Evolutionary conservation across 2,329 filamentous ascomycete species (phyloP).

Genomic region (Trichophyton simii): DNA sequence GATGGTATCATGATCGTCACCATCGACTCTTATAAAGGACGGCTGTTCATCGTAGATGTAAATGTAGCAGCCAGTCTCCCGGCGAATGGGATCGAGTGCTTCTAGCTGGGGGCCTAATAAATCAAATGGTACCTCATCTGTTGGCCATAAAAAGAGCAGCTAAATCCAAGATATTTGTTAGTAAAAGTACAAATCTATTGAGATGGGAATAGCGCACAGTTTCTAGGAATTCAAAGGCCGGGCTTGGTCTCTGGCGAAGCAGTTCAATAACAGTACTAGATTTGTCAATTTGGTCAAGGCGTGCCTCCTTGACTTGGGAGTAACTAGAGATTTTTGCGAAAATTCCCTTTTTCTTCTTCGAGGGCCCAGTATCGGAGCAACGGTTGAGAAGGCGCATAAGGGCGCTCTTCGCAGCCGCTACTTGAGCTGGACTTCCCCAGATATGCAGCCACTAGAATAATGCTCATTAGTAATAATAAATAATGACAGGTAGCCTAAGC

Average conservation of each 20-base stretch:
- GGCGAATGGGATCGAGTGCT: slow-evolving; percentile 34
- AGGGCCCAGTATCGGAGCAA: background rate
- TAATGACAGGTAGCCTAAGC: background rate
- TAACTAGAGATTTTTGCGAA: slow-evolving; percentile 19
- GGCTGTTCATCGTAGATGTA: slow-evolving; percentile 23
- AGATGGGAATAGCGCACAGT: slow-evolving; percentile 13
- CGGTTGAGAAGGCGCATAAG: slow-evolving; percentile 14
- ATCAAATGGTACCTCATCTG: slow-evolving; percentile 29
- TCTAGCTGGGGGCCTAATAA: slow-evolving; percentile 33
- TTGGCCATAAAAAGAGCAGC: slow-evolving; percentile 36
- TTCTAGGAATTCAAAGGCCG: slow-evolving; percentile 16
- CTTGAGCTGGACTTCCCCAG: slow-evolving; percentile 20
- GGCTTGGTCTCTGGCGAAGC: slow-evolving; percentile 19
- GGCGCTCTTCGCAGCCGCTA: slow-evolving; percentile 15
- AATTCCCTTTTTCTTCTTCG: slow-evolving; percentile 16
- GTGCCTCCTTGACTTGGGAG: slow-evolving; percentile 18
- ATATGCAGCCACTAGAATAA: slow-evolving; percentile 16
- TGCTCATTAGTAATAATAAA: background rate
- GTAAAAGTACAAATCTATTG: background rate
- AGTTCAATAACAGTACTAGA: slow-evolving; percentile 16
- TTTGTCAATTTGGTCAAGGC: slow-evolving; percentile 16
- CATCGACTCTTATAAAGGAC: slow-evolving; percentile 23
- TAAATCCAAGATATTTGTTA: slow-evolving; percentile 11
- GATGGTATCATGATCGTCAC: slow-evolving; percentile 22
- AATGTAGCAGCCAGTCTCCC: slow-evolving; percentile 30